These are phyloP conservation scores for Yamadazyma laniorum DNA, from an alignment of 805 yeast genomes.

Conservation along the genomic window DNA sequence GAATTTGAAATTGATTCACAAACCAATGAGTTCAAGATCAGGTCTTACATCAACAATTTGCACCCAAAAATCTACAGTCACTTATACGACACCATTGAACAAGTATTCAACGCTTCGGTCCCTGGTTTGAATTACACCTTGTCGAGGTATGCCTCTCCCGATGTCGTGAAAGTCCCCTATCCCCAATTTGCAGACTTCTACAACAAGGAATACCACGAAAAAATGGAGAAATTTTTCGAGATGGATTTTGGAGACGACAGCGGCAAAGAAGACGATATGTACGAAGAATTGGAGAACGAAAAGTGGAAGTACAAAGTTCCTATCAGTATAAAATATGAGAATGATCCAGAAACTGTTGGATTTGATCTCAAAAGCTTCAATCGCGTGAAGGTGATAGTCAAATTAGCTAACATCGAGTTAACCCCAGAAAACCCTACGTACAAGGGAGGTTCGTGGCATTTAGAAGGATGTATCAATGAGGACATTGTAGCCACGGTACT, in stretches of 20 bases:
- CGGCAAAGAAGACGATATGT: no score
- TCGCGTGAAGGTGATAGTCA: slow-evolving; percentile 35
- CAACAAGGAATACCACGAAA: slow-evolving; percentile 17
- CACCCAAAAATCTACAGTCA: slow-evolving; percentile 27
- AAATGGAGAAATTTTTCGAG: slow-evolving; percentile 8
- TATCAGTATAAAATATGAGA: no score
- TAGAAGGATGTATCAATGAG: slow-evolving; percentile 42
- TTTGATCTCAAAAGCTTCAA: slow-evolving; percentile 13
- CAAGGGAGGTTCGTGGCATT: slow-evolving; percentile 43
- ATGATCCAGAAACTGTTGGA: slow-evolving; percentile 4
- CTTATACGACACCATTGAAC: slow-evolving; percentile 28
- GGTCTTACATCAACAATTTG: slow-evolving; percentile 41
- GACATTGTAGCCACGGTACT: slow-evolving; percentile 41
- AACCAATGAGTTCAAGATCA: slow-evolving; percentile 17
- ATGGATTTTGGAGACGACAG: no score
- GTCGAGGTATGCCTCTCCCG: slow-evolving; percentile 21
- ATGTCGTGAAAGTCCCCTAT: slow-evolving; percentile 15
- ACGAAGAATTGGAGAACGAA: slow-evolving; percentile 8
- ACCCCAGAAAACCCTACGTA: slow-evolving; percentile 41
- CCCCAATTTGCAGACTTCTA: slow-evolving; percentile 11
- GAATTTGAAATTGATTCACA: slow-evolving; percentile 9
- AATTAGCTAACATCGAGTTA: slow-evolving; percentile 39
- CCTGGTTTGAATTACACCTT: slow-evolving; percentile 33
- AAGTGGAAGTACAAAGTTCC: slow-evolving; percentile 4
- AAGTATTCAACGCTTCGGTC: slow-evolving; percentile 25